phyloP scores from a whole-genome alignment of 805 yeast genomes.

The Suhomyces vadensis region DNA sequence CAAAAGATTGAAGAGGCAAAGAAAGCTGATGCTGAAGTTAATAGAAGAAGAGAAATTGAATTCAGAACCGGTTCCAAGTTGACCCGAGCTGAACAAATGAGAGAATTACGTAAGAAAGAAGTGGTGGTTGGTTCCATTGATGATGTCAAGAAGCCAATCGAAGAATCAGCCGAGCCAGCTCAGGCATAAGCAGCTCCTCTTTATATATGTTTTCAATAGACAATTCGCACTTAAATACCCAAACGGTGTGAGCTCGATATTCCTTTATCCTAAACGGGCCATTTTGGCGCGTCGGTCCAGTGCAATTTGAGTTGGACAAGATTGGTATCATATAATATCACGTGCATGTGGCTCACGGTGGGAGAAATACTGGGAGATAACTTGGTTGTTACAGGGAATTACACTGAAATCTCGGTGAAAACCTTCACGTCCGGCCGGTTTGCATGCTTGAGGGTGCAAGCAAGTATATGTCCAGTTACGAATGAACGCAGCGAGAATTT shows the following conservation, averaged over 20 bases:
- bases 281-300: not conserved
- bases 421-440: no score
- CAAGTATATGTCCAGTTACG: no score
- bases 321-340: conserved; percentile 1
- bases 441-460: no score
- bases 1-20: conserved; percentile 68
- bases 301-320: not conserved
- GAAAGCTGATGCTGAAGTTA: conserved; percentile 63
- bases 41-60: conserved; percentile 49
- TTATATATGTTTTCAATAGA: not conserved
- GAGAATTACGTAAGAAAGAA: conserved; percentile 66
- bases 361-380: no score
- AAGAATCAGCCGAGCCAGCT: not conserved
- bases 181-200: not conserved
- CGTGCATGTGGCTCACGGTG: no score
- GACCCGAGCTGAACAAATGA: conserved; percentile 50
- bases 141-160: conserved; percentile 25
- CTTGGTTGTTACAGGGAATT: no score
- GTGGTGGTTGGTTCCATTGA: conserved; percentile 60
- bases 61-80: conserved; percentile 45
- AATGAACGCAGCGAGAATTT: no score
- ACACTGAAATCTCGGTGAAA: no score
- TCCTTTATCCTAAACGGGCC: not conserved
- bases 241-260: no score
- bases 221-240: no score